Conservation (phyloP, 2,329 filamentous ascomycete species). For the Sporothrix inflata region DNA sequence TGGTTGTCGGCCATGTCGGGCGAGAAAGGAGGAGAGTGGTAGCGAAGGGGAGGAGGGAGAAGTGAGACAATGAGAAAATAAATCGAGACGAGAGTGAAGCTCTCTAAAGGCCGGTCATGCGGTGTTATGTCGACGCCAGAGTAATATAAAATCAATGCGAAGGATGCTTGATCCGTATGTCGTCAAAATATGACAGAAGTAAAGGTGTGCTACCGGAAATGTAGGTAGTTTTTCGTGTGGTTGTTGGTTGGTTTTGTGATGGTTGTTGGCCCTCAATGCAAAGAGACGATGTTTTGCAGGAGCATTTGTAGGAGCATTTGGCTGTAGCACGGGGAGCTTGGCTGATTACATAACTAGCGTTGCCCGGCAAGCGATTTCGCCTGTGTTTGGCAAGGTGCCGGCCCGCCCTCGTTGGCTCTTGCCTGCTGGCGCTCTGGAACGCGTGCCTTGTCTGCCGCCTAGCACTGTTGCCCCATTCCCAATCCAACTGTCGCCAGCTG, state of each 20-base stretch:
- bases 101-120: neutral
- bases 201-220: neutral
- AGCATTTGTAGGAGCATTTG: neutral
- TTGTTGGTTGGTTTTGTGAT: neutral
- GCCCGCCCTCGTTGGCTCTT: neutral
- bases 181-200: neutral
- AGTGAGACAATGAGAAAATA: neutral
- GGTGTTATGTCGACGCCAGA: neutral
- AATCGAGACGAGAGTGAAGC: neutral
- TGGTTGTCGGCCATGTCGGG: conserved; percentile 23
- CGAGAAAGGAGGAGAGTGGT: neutral
- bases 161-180: neutral
- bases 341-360: conserved; percentile 24
- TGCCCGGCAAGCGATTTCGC: neutral
- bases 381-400: neutral
- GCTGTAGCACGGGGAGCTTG: neutral
- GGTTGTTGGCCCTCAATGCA: neutral
- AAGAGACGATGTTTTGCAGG: conserved; percentile 5
- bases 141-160: neutral
- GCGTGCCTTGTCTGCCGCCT: conserved; percentile 35
- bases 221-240: neutral
- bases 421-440: conserved; percentile 30
- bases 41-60: neutral
- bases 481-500: conserved; percentile 17
- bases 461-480: conserved; percentile 28